Evolutionary conservation across 306 rosid genomes (phyloP), one percentile per base, ranked within the genome.

Genomic region (Prunus kanzakura): DNA sequence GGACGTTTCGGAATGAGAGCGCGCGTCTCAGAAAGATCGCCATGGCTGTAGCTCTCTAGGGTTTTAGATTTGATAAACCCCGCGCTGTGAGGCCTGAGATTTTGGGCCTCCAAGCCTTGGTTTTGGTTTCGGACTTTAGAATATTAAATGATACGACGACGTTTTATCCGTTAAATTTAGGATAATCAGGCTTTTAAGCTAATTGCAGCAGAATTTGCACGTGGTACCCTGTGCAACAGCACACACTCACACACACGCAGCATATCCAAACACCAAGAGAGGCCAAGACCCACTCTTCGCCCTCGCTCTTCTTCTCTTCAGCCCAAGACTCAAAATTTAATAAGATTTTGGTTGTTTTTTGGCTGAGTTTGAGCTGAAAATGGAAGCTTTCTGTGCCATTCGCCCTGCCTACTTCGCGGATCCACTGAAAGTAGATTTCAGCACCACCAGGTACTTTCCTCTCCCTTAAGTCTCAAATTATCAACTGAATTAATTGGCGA

Each of bases 21-120:
- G 87, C 85, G 47, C 96, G 93, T 79, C 90, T 76, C 12, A 88
- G 64, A 57, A 69, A 78, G 79, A 87, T 72, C 75, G 96, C 85
- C 97, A 91, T 89, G 64, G 77, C 75, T 25, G 35, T 25, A 38
- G 63, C 65, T 61, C n/a, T n/a, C 61, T 77, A 77, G 82, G 84
- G 84, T 64, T 84, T 84, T 72, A 61, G 76, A 19, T 65, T 77
- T 75, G 55, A 60, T 72, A 80, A 84, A 76, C 80, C 83, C 74
- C 52, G 13, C 20, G 56, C 20, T 0, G 8, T 16, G 68, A 19
- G 50, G 64, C 8, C 51, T 4, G 51, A 1, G 63, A 29, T 64
- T 66, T 38, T 55, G 73, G 79, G 47, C 56, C 62, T 41, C 64
- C 73, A 15, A n/a, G 3, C 43, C 9, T 14, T 13, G 11, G 23